Percentiles rank a stretch among this genome's conserved stretches.
These are phyloP conservation scores for Komagataella pastoris DNA, from an alignment of 805 yeast species.

Conservation along the genomic window DNA sequence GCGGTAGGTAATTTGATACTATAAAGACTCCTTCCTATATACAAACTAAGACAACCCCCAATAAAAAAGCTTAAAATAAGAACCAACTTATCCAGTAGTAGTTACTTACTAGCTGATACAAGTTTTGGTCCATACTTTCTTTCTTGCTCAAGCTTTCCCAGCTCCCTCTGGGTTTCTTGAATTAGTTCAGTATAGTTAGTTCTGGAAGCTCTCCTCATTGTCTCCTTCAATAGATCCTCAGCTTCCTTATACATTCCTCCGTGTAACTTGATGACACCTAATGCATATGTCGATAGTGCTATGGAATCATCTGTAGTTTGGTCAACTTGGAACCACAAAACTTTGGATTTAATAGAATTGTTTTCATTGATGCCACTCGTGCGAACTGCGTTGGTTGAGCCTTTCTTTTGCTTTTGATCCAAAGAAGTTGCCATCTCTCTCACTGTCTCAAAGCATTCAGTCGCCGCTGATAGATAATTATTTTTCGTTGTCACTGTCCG, in stretches of 20 bases:
- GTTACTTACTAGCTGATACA: no score
- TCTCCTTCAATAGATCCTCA: conserved; percentile 46
- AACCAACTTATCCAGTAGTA: no score
- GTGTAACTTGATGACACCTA: conserved; percentile 70
- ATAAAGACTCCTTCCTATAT: not conserved
- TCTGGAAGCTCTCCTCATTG: conserved; percentile 57
- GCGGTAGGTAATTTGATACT: not conserved
- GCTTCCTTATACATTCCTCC: conserved; percentile 43
- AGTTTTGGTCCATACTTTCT: not conserved
- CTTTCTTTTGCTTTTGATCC: not conserved
- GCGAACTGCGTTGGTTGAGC: not conserved
- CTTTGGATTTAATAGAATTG: not conserved
- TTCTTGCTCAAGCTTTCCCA: conserved; percentile 32
- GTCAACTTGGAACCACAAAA: not conserved
- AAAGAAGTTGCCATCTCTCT: not conserved
- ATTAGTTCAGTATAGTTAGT: conserved; percentile 52
- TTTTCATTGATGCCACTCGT: not conserved
- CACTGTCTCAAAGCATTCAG: conserved; percentile 22
- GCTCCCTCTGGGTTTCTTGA: conserved; percentile 52
- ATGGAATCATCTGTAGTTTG: conserved; percentile 44
- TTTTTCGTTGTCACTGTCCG: conserved; percentile 16
- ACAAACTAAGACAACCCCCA: no score
- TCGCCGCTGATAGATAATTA: conserved; percentile 18
- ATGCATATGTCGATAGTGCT: conserved; percentile 73
- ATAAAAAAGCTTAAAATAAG: no score